A percentile compares a stretch with the other conserved stretches of the same genome.
Evolutionary conservation across 2,329 filamentous ascomycete genomes (phyloP).

Genomic region (Trichoderma guizhouense): DNA sequence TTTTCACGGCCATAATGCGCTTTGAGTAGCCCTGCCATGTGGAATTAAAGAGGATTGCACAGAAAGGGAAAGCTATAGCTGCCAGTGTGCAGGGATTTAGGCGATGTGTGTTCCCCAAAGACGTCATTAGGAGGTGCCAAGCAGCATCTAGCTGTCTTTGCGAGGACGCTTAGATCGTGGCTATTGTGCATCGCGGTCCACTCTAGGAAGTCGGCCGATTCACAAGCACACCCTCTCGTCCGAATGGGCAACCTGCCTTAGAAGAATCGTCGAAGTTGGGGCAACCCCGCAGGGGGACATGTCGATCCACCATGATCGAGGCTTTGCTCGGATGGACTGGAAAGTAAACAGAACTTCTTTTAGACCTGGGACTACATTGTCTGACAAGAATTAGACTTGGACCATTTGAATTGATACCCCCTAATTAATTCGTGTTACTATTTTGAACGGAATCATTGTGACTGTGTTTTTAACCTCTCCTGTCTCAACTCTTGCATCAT

Average conservation of each 20-base stretch:
- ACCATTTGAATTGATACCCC: not conserved
- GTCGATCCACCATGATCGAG: not conserved
- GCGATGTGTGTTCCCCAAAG: not conserved
- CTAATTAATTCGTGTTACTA: not conserved
- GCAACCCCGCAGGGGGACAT: not conserved
- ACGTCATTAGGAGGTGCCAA: conserved; percentile 5
- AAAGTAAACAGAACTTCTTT: conserved; percentile 4
- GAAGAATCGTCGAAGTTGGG: not conserved
- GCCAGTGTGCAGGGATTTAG: not conserved
- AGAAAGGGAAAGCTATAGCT: not conserved
- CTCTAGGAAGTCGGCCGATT: not conserved
- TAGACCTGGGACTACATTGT: not conserved
- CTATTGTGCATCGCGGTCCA: not conserved
- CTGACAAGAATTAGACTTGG: not conserved
- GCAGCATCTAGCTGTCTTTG: not conserved
- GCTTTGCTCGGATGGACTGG: not conserved
- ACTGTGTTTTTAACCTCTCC: not conserved
- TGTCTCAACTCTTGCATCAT: not conserved
- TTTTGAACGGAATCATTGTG: not conserved
- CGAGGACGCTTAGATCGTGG: not conserved
- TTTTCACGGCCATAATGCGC: not conserved
- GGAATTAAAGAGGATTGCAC: not conserved
- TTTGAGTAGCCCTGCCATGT: not conserved
- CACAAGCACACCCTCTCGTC: not conserved
- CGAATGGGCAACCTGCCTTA: not conserved